These are phyloP conservation scores for Cryomyces minteri DNA, from an alignment of 495 filamentous ascomycete genomes.

Conservation along the genomic window DNA sequence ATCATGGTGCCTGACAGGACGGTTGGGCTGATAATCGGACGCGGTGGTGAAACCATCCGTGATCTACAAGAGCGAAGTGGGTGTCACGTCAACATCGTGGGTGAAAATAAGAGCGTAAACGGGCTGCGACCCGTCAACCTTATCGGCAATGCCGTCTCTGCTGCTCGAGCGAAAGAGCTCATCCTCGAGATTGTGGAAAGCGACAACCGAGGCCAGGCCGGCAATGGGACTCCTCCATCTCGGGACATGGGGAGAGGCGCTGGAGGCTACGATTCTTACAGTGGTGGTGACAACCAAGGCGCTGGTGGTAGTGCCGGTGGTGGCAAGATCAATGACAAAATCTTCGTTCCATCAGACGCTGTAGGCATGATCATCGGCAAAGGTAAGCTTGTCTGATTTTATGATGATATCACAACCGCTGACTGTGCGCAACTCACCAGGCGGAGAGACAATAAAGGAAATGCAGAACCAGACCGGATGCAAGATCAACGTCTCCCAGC, in stretches of 20 bases:
- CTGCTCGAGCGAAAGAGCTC: constrained; percentile 51
- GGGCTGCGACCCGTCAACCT: constrained; percentile 71
- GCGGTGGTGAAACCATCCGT: constrained; percentile 72
- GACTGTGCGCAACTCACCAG: constrained; percentile 12
- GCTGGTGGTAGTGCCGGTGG: constrained; percentile 20
- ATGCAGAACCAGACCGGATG: constrained; percentile 68
- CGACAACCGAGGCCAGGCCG: constrained; percentile 32
- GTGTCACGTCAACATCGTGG: constrained; percentile 79
- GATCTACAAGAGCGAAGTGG: constrained; percentile 74
- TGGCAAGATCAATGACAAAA: constrained; percentile 59
- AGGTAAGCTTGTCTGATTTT: constrained; percentile 24
- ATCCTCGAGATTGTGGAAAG: constrained; percentile 81
- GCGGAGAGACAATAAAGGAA: constrained; percentile 72
- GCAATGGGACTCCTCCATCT: constrained; percentile 4
- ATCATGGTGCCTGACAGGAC: constrained; percentile 86
- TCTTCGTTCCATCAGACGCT: constrained; percentile 65
- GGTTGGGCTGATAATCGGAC: constrained; percentile 69
- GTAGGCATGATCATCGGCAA: constrained; percentile 88
- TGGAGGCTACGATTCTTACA: constrained; percentile 10
- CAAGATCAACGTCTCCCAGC: constrained; percentile 74
- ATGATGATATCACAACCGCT: no score
- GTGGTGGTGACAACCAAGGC: constrained; percentile 11
- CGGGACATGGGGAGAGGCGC: constrained; percentile 11
- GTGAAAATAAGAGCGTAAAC: constrained; percentile 69
- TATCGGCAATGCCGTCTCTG: constrained; percentile 49